These are phyloP conservation scores for Thraustochytrium striatum DNA, from an alignment of 352 stramenopile genomes.

Conservation along the genomic window DNA sequence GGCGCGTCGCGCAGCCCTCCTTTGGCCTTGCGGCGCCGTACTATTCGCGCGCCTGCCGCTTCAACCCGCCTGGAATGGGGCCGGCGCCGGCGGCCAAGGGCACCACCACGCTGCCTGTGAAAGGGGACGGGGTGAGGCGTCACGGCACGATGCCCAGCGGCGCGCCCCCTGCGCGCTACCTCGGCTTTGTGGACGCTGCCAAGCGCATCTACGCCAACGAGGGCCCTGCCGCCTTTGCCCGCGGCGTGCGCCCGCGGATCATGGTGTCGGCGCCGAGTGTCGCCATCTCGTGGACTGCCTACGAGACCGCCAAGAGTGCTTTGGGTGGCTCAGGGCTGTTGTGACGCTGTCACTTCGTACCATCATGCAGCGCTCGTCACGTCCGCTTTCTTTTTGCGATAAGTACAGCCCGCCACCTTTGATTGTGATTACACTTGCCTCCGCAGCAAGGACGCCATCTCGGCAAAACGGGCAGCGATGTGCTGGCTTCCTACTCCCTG, in stretches of 20 bases:
- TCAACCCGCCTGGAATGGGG: background rate
- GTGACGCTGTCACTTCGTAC: background rate
- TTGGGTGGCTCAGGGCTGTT: background rate
- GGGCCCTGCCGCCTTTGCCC: constrained; percentile 82
- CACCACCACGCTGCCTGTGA: constrained; percentile 6
- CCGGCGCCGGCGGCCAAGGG: background rate
- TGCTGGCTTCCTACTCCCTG: no score
- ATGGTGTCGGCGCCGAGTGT: constrained; percentile 94
- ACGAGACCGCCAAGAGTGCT: constrained; percentile 79
- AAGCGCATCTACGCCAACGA: constrained; percentile 82
- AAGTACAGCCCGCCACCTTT: background rate
- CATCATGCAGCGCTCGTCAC: background rate
- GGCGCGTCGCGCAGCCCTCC: constrained; percentile 21
- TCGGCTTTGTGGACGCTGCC: constrained; percentile 56
- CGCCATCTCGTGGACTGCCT: constrained; percentile 98
- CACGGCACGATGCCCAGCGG: no score
- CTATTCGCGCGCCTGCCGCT: constrained; percentile 31
- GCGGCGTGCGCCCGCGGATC: constrained; percentile 85
- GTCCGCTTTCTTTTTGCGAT: background rate
- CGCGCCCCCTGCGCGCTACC: constrained; percentile 6
- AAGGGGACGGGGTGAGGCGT: background rate
- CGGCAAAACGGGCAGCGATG: no score
- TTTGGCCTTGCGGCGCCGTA: constrained; percentile 28
- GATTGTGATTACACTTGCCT: background rate
- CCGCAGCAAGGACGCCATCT: no score